Percentiles rank a stretch among this genome's conserved stretches.
These are phyloP conservation scores for Grigorovia transvaalensis DNA, from an alignment of 805 yeast genomes.

Conservation along the genomic window DNA sequence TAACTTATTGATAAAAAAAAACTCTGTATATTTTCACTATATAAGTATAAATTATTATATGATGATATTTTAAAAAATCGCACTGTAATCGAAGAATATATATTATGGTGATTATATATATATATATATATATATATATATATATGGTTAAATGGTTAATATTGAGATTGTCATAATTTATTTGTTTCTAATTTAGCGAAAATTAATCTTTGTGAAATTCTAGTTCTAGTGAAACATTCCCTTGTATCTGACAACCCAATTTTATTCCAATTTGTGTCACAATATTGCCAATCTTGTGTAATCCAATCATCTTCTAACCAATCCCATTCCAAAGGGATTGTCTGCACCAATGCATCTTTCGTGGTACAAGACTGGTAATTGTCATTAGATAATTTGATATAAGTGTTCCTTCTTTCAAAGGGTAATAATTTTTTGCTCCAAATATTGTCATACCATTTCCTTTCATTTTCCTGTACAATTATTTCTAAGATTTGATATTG, in stretches of 20 bases:
- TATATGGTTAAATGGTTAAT: background rate
- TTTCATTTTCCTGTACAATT: constrained; percentile 21
- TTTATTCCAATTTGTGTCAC: constrained; percentile 19
- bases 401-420: constrained; percentile 15
- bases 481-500: constrained; percentile 13
- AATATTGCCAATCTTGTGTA: constrained; percentile 18
- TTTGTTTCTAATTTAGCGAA: constrained; percentile 4
- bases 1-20: background rate
- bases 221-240: constrained; percentile 21
- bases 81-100: background rate
- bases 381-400: background rate
- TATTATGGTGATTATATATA: too few species aligned
- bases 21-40: background rate
- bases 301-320: constrained; percentile 25
- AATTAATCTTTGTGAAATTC: constrained; percentile 18
- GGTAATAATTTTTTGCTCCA: constrained; percentile 18
- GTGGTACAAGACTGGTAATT: background rate
- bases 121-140: too few species aligned
- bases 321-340: constrained; percentile 20
- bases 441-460: constrained; percentile 20
- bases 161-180: background rate
- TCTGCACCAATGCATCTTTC: constrained; percentile 5
- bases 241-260: constrained; percentile 18
- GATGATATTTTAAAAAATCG: background rate
- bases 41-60: background rate